These are phyloP conservation scores for Ogataea paradorogensis DNA, from an alignment of 805 yeast genomes.

Conservation along the genomic window DNA sequence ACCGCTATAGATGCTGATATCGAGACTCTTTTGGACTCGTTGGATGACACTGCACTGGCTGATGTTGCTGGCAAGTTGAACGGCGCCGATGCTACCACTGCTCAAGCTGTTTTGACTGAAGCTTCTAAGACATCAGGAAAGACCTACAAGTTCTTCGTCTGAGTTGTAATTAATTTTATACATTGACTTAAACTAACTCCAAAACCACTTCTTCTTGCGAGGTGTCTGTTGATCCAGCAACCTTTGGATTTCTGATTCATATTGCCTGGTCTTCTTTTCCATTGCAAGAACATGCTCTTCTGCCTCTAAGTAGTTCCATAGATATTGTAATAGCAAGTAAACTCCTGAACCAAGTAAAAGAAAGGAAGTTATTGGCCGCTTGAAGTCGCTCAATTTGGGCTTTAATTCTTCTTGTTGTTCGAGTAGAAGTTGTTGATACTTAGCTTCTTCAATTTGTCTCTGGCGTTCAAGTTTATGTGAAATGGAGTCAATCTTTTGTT, in stretches of 20 bases:
- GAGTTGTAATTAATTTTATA: slow-evolving; percentile 1
- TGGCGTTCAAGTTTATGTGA: slow-evolving; percentile 24
- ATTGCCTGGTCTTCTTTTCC: slow-evolving; percentile 22
- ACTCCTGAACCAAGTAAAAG: slow-evolving; percentile 33
- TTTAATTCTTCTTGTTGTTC: slow-evolving; percentile 22
- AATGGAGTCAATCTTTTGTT: slow-evolving; percentile 27
- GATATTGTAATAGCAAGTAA: slow-evolving; percentile 32
- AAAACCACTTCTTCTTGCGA: slow-evolving; percentile 19
- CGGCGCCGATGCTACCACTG: slow-evolving; percentile 50
- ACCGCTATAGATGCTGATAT: slow-evolving; percentile 73
- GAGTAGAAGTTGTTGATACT: slow-evolving; percentile 15
- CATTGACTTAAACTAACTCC: slow-evolving; percentile 7
- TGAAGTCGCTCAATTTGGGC: slow-evolving; percentile 33
- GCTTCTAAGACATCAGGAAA: slow-evolving; percentile 50
- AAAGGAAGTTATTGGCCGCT: slow-evolving; percentile 32
- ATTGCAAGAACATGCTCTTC: slow-evolving; percentile 27
- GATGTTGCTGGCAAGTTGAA: slow-evolving; percentile 69
- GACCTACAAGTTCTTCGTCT: slow-evolving; percentile 17
- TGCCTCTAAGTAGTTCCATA: slow-evolving; percentile 33
- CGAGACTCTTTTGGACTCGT: slow-evolving; percentile 70
- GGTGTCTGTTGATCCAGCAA: slow-evolving; percentile 27
- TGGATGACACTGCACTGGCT: slow-evolving; percentile 76
- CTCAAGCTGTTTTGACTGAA: slow-evolving; percentile 58
- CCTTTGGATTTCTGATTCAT: slow-evolving; percentile 28
- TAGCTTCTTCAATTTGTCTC: slow-evolving; percentile 21